Conservation (phyloP, 805 yeast species). For the Pachysolen tannophilus region DNA sequence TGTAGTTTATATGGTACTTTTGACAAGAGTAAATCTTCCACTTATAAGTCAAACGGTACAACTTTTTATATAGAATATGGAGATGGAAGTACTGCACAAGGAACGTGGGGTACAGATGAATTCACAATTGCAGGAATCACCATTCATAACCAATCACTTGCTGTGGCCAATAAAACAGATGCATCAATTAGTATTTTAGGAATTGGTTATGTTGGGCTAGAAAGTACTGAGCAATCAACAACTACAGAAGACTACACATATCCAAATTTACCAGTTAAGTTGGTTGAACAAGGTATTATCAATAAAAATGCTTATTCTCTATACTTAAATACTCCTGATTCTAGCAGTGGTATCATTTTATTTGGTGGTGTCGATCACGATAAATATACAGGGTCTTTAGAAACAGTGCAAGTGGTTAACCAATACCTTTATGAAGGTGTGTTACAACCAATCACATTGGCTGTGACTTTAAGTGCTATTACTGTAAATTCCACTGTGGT, state of each 20-base stretch:
- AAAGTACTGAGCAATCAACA: neutral
- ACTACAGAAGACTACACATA: too few relatives aligned
- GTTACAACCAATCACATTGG: slow-evolving; percentile 5
- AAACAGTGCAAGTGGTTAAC: slow-evolving; percentile 29
- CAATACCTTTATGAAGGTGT: slow-evolving; percentile 4
- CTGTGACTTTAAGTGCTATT: neutral
- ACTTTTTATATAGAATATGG: too few relatives aligned
- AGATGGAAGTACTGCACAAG: slow-evolving; percentile 8
- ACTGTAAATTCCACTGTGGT: slow-evolving; percentile 1
- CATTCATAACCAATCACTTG: slow-evolving; percentile 13
- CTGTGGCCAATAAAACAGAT: slow-evolving; percentile 11
- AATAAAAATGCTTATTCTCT: slow-evolving; percentile 19
- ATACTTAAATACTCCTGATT: slow-evolving; percentile 11
- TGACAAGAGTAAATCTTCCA: slow-evolving; percentile 21
- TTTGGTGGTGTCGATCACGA: slow-evolving; percentile 64
- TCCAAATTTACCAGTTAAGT: neutral
- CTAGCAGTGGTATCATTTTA: slow-evolving; percentile 35
- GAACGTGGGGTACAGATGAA: slow-evolving; percentile 14
- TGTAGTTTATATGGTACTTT: slow-evolving; percentile 27
- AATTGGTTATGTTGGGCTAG: slow-evolving; percentile 14
- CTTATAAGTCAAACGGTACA: too few relatives aligned
- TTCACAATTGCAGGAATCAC: slow-evolving; percentile 10
- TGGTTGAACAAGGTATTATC: slow-evolving; percentile 17
- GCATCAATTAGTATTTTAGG: slow-evolving; percentile 13
- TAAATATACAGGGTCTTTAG: slow-evolving; percentile 41